Evolutionary conservation across 2,329 filamentous ascomycete species (phyloP).

Genomic region (Cladophialophora yegresii): DNA sequence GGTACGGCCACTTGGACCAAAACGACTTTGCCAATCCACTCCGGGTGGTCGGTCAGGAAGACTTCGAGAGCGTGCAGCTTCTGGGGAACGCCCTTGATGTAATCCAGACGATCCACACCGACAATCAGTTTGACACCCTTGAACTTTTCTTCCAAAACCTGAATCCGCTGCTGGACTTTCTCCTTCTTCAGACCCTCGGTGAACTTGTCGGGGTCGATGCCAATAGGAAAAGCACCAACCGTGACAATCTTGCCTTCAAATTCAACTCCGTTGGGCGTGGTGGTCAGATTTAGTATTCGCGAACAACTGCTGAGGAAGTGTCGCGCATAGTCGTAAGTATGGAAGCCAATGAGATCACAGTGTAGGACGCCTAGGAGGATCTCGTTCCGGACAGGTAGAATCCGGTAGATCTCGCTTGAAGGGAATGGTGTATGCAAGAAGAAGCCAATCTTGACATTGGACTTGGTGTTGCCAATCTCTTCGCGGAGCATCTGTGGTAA

Average conservation of each 20-base stretch:
- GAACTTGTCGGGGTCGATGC: conserved; percentile 97
- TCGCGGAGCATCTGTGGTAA: conserved; percentile 93
- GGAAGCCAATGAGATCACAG: conserved; percentile 95
- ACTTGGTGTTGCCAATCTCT: conserved; percentile 75
- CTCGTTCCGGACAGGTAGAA: conserved; percentile 86
- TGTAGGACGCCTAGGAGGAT: conserved; percentile 84
- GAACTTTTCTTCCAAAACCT: conserved; percentile 82
- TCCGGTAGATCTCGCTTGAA: conserved; percentile 94
- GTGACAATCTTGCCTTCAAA: conserved; percentile 86
- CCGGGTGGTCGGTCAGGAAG: conserved; percentile 93
- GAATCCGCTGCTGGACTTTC: conserved; percentile 84
- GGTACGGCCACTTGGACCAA: conserved; percentile 95
- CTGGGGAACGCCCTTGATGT: conserved; percentile 98
- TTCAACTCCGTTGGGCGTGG: conserved; percentile 90
- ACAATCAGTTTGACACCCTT: conserved; percentile 95
- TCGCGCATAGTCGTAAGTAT: conserved; percentile 98
- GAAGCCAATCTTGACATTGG: conserved; percentile 97
- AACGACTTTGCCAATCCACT: conserved; percentile 97
- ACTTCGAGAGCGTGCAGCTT: conserved; percentile 96
- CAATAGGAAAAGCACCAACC: conserved; percentile 94
- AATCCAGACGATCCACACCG: conserved; percentile 93
- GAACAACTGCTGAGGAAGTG: conserved; percentile 97
- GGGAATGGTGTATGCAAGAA: conserved; percentile 98
- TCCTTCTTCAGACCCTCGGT: conserved; percentile 82
- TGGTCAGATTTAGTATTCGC: conserved; percentile 72